phyloP scores from a whole-genome alignment of 1,139 yeast species.

The Entelexis paramagnoliae region DNA sequence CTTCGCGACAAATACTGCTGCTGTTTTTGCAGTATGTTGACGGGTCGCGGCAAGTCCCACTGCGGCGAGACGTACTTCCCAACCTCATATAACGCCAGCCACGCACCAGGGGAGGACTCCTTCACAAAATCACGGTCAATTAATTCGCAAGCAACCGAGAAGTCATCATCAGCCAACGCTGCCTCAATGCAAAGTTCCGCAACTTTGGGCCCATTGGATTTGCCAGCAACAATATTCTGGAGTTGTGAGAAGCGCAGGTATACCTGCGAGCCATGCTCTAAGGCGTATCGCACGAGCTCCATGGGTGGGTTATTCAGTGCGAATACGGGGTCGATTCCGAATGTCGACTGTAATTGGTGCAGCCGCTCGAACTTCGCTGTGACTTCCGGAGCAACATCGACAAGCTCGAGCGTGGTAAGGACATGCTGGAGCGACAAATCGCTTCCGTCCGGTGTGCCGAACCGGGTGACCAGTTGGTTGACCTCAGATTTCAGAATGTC shows the following conservation, averaged over 20 bases:
- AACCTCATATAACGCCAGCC: constrained; percentile 52
- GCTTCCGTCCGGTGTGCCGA: constrained; percentile 2
- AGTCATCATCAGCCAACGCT: constrained; percentile 45
- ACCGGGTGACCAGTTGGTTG: constrained; percentile 5
- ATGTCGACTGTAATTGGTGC: not conserved
- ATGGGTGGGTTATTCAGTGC: constrained; percentile 8
- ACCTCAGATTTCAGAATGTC: constrained; percentile 10
- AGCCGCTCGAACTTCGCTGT: constrained; percentile 2
- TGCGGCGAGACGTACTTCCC: constrained; percentile 45
- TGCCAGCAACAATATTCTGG: constrained; percentile 15
- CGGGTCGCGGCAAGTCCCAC: constrained; percentile 35
- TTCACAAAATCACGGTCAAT: constrained; percentile 28
- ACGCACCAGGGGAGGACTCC: constrained; percentile 33
- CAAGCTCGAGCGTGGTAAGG: constrained; percentile 12
- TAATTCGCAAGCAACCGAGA: constrained; percentile 41
- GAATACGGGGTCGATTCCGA: constrained; percentile 13
- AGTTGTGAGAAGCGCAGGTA: constrained; percentile 28
- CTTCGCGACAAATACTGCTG: constrained; percentile 39
- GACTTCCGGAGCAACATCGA: constrained; percentile 1
- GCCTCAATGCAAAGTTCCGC: constrained; percentile 33
- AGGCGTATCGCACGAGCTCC: constrained; percentile 28
- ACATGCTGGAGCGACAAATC: constrained; percentile 7
- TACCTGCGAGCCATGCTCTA: constrained; percentile 29
- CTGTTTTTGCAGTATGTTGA: constrained; percentile 35
- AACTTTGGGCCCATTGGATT: constrained; percentile 4